Base-by-base conservation (phyloP, 129 eudicot genomes). In the Erigeron canadensis region DNA sequence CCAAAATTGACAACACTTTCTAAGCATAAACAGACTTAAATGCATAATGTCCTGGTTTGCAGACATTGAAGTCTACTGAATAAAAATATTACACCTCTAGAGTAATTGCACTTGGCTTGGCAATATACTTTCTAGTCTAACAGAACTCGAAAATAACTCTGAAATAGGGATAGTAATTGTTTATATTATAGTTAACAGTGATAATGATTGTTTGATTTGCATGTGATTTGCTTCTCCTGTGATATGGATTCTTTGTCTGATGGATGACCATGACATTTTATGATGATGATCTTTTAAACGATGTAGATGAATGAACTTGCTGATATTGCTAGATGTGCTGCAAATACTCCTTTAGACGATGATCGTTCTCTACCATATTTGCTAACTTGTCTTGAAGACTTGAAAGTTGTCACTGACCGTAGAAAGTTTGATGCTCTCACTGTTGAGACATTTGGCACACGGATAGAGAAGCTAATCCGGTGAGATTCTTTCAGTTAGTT, bases 361-460 rank as follows among this genome's bases (percentile, higher is more conserved):
- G 96, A 87, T 53, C 88, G 93, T 1, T 81, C 96, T 65, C 68
- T 81, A 73, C 77, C 81, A 6, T 88, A 94, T 80, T 83, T 94
- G 83, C 86, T 94, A 66, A 72, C 93, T 28, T 94, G 98, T 81
- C 90, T 94, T 67, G 98, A 94, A 76, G 96, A 89, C 81, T 77
- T 94, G 79, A 87, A 84, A 76, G 89, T 87, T 74, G 92, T 89
- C 57, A 82, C 75, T n/a, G 98, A 84, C 47, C 91, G 92, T 54
- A 73, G 95, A 80, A 94, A 94, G 75, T 82, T 84, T 62, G 95
- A 89, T 70, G 91, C 95, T 9, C 89, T 89, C 15, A 94, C 96
- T 2, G 93, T 94, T 19, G 96, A 94, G 73, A 94, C 96, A 8
- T 94, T 94, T 87, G 98, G 96, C 54, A 87, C 98, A 18, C 95